These are phyloP conservation scores for Nicotiana undulata DNA, from an alignment of 257 asterid genomes.

Conservation along the genomic window DNA sequence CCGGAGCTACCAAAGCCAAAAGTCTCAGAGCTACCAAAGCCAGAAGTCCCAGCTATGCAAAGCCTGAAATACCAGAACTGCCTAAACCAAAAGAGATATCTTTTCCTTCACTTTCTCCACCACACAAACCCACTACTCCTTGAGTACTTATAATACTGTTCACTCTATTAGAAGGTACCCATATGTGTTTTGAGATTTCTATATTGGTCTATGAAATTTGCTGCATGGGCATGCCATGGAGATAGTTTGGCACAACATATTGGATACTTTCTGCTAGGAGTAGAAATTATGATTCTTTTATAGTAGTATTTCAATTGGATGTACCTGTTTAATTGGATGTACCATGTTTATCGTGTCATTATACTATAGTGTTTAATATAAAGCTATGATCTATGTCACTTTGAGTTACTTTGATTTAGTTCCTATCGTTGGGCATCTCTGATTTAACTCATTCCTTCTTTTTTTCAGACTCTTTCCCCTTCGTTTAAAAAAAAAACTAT, in stretches of 20 bases:
- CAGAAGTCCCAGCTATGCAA: background rate
- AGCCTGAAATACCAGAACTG: background rate
- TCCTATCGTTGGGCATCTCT: background rate
- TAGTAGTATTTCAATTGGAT: background rate
- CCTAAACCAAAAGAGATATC: conserved; percentile 13
- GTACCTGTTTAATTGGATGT: background rate
- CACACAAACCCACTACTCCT: background rate
- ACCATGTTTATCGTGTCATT: background rate
- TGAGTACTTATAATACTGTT: background rate
- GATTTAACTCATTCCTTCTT: background rate
- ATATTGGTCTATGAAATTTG: background rate
- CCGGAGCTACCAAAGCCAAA: conserved; percentile 17
- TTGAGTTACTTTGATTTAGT: background rate
- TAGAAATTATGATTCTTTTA: background rate
- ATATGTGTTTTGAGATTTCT: background rate
- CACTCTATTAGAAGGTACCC: background rate
- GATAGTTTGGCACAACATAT: background rate
- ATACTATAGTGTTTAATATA: background rate
- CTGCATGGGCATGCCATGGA: background rate
- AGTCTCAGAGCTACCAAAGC: background rate
- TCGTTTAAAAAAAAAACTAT: background rate
- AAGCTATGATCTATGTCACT: background rate
- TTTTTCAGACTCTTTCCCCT: background rate
- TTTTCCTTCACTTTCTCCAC: conserved; percentile 3
- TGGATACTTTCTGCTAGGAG: background rate